These are phyloP conservation scores for Nicotiana knightiana DNA, from an alignment of 257 asterid species.

Conservation along the genomic window DNA sequence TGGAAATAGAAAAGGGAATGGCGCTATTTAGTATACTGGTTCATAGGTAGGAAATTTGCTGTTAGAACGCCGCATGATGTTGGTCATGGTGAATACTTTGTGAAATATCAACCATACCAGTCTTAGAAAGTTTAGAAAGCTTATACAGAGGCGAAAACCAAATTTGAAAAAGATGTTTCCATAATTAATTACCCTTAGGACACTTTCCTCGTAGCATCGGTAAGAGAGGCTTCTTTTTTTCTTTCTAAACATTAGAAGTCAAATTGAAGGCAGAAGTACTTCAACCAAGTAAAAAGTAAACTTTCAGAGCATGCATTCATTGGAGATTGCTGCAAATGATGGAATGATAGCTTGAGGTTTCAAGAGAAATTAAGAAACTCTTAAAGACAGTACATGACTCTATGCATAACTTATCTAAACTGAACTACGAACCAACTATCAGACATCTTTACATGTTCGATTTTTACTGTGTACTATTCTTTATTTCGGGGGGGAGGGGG, in stretches of 20 bases:
- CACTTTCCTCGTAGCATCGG: not conserved
- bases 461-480: no score
- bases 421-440: not conserved
- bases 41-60: not conserved
- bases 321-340: not conserved
- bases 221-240: not conserved
- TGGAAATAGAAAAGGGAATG: not conserved
- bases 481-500: not conserved
- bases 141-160: not conserved
- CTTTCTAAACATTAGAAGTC: no score
- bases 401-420: not conserved
- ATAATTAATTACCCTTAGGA: not conserved
- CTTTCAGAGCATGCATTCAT: not conserved
- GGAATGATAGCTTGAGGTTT: not conserved
- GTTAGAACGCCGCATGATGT: not conserved
- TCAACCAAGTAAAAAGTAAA: no score
- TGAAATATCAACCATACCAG: not conserved
- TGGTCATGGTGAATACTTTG: not conserved
- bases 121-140: not conserved
- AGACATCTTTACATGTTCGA: not conserved
- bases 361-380: not conserved
- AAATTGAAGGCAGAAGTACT: no score
- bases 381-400: not conserved
- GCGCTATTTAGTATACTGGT: not conserved
- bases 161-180: not conserved